Evolutionary conservation across 148 eudicot genomes (phyloP).

Genomic region (Vaccinium corymbosum): DNA sequence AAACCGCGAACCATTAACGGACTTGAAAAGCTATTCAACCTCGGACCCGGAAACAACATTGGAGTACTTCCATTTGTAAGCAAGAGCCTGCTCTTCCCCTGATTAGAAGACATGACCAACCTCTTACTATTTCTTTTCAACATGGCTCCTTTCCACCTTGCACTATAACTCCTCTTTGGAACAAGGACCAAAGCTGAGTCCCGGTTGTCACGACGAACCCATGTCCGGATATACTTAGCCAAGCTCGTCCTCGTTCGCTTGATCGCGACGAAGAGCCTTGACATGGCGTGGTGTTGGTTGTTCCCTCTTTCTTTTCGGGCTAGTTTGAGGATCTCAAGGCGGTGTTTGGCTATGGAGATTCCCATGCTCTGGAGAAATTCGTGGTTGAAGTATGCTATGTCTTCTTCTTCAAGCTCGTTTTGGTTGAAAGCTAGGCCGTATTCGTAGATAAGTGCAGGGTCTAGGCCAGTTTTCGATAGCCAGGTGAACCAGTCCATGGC

Average conservation of each 20-base stretch:
- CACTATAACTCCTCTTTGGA: constrained; percentile 42
- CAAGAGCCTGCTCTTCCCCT: constrained; percentile 33
- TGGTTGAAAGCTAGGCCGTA: constrained; percentile 58
- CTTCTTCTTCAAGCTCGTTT: constrained; percentile 87
- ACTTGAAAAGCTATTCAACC: constrained; percentile 34
- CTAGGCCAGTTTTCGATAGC: constrained; percentile 76
- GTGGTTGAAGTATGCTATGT: constrained; percentile 73
- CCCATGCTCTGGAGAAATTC: constrained; percentile 97
- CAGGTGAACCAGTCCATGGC: constrained; percentile 88
- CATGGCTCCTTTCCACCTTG: constrained; percentile 59
- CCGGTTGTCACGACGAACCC: constrained; percentile 38
- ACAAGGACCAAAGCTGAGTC: constrained; percentile 47
- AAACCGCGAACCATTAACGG: constrained; percentile 43
- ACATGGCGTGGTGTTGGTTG: constrained; percentile 30
- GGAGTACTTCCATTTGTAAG: constrained; percentile 31
- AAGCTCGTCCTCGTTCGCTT: constrained; percentile 47
- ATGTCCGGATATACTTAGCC: constrained; percentile 34
- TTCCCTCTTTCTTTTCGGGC: constrained; percentile 36
- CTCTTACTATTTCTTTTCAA: constrained; percentile 33
- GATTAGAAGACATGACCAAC: constrained; percentile 16
- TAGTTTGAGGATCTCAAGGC: constrained; percentile 85
- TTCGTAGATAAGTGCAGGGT: constrained; percentile 62
- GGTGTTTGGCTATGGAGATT: constrained; percentile 81
- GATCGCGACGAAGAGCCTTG: constrained; percentile 26
- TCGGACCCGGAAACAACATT: constrained; percentile 15